These are phyloP conservation scores for Pulveroboletus sp. DNA, from an alignment of 768 basidiomycete genomes.

Conservation along the genomic window DNA sequence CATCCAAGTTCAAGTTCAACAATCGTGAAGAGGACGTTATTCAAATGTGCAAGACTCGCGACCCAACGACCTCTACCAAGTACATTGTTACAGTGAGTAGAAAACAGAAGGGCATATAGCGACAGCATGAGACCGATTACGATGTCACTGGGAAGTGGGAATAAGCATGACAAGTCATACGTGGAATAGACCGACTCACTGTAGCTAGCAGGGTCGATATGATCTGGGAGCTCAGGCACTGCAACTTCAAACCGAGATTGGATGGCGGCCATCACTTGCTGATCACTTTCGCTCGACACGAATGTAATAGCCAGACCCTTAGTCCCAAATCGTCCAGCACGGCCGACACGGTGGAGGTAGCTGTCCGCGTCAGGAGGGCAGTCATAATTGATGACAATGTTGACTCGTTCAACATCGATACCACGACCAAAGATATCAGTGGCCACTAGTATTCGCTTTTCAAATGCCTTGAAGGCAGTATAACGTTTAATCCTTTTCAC, in stretches of 20 bases:
- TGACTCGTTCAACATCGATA: slow-evolving; percentile 99
- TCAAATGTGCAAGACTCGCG: slow-evolving; percentile 5
- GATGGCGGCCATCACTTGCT: slow-evolving; percentile 91
- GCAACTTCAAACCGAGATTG: slow-evolving; percentile 97
- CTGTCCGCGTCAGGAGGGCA: slow-evolving; percentile 96
- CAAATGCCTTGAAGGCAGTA: slow-evolving; percentile 97
- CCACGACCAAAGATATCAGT: slow-evolving; percentile 99
- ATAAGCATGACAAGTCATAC: background rate
- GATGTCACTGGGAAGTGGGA: slow-evolving; percentile 36
- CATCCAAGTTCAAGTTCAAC: too few relatives aligned
- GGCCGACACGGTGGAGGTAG: slow-evolving; percentile 97
- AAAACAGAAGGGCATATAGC: slow-evolving; percentile 5
- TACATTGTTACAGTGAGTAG: slow-evolving; percentile 23
- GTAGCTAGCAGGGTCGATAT: slow-evolving; percentile 92
- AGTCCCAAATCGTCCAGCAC: slow-evolving; percentile 98
- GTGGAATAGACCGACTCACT: slow-evolving; percentile 50
- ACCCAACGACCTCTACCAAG: slow-evolving; percentile 8
- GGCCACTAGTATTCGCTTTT: slow-evolving; percentile 97
- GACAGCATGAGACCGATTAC: slow-evolving; percentile 30
- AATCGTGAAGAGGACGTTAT: background rate
- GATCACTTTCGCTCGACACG: slow-evolving; percentile 86
- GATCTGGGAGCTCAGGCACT: slow-evolving; percentile 90
- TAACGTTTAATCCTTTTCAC: slow-evolving; percentile 79
- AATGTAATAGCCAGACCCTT: slow-evolving; percentile 99
- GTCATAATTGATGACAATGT: slow-evolving; percentile 99